These are phyloP conservation scores for Zanthoxylum bungeanum DNA, from an alignment of 345 rosid species.

Conservation along the genomic window DNA sequence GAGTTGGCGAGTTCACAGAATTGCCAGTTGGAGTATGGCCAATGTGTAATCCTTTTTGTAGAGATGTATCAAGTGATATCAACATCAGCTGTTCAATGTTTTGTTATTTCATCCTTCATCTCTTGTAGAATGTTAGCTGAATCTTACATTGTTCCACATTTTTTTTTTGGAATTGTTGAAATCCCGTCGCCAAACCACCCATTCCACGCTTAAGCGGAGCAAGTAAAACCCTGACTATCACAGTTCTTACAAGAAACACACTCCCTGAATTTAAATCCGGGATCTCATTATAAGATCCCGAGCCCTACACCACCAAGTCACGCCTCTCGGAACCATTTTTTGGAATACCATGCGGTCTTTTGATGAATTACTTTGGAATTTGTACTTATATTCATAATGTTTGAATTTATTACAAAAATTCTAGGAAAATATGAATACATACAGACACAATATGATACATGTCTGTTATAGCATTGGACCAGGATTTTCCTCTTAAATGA, in stretches of 20 bases:
- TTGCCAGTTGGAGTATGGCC: not conserved
- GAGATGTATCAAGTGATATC: conserved; percentile 12
- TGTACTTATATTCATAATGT: not conserved
- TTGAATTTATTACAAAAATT: no score
- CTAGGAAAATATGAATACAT: not conserved
- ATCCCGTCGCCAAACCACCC: no score
- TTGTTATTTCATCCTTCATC: not conserved
- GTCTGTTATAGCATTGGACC: no score
- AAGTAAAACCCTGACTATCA: no score
- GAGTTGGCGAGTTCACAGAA: not conserved
- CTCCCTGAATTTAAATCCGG: no score
- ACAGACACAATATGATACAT: not conserved
- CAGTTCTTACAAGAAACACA: no score
- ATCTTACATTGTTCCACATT: not conserved
- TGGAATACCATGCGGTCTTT: not conserved
- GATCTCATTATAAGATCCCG: no score
- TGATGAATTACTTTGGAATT: not conserved
- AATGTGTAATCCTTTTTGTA: not conserved
- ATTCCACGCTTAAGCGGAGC: no score
- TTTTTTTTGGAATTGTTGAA: no score
- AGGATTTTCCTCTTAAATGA: no score
- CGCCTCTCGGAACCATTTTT: conserved; percentile 1
- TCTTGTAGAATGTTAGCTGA: conserved; percentile 10
- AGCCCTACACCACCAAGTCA: no score
- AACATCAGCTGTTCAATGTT: not conserved